Percentiles rank a stretch among this genome's conserved stretches.
phyloP scores from a whole-genome alignment of 805 yeast species.

The Myxozyma neotropica region DNA sequence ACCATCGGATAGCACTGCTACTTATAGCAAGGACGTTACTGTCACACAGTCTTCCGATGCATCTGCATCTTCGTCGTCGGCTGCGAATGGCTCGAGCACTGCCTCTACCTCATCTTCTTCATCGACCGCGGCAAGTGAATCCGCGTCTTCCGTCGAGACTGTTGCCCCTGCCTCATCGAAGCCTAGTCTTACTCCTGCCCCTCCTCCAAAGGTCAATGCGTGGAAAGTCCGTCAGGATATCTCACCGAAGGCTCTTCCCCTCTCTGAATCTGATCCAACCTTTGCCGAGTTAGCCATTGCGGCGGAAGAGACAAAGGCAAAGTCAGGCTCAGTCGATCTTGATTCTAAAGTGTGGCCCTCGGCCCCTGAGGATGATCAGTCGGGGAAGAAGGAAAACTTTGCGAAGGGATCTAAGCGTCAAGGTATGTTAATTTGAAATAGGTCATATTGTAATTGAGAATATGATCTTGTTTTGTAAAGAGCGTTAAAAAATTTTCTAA shows the following conservation, averaged over 20 bases:
- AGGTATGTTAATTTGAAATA: slow-evolving; percentile 12
- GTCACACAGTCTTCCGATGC: slow-evolving; percentile 34
- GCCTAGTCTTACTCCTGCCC: slow-evolving; percentile 59
- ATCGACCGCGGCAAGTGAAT: slow-evolving; percentile 19
- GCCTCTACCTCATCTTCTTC: slow-evolving; percentile 18
- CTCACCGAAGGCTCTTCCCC: not conserved
- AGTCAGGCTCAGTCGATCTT: slow-evolving; percentile 33
- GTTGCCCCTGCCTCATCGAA: slow-evolving; percentile 34
- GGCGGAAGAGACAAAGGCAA: slow-evolving; percentile 34
- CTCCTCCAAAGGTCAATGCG: slow-evolving; percentile 62
- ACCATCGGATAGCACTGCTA: not conserved
- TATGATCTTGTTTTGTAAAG: too few species aligned
- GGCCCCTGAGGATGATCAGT: slow-evolving; percentile 39
- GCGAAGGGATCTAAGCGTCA: slow-evolving; percentile 22
- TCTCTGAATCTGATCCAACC: slow-evolving; percentile 25
- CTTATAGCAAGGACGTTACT: not conserved
- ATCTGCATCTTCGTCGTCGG: slow-evolving; percentile 15
- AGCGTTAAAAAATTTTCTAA: too few species aligned
- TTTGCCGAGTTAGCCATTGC: slow-evolving; percentile 33
- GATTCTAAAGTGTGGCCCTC: slow-evolving; percentile 45
- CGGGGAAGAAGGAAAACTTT: slow-evolving; percentile 20
- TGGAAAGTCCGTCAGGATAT: slow-evolving; percentile 51
- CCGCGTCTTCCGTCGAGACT: slow-evolving; percentile 24
- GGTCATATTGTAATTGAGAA: not conserved
- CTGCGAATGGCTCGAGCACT: slow-evolving; percentile 4